A percentile compares a stretch with the other conserved stretches of the same genome.
These are phyloP conservation scores for Clitopilus hobsonii DNA, from an alignment of 768 basidiomycete genomes.

Conservation along the genomic window DNA sequence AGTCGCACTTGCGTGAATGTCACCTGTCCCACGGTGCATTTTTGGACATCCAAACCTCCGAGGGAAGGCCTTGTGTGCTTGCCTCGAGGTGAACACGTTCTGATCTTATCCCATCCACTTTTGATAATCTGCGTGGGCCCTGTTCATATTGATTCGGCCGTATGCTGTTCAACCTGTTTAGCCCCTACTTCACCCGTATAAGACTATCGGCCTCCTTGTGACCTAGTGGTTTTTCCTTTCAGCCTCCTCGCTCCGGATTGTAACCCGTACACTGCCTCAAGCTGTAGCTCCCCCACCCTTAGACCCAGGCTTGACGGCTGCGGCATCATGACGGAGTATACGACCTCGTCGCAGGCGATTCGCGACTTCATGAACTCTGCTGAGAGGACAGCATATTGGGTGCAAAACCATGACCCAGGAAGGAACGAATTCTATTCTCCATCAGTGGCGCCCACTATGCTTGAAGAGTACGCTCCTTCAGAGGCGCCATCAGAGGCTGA, in stretches of 20 bases:
- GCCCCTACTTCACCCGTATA: slow-evolving; percentile 17
- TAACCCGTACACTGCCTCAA: slow-evolving; percentile 20
- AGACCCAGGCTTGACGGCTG: slow-evolving; percentile 1
- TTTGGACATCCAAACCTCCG: slow-evolving; percentile 13
- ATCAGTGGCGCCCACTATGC: slow-evolving; percentile 48
- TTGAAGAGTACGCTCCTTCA: slow-evolving; percentile 36
- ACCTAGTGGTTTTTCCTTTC: slow-evolving; percentile 28
- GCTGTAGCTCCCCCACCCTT: slow-evolving; percentile 3
- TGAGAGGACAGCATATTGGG: slow-evolving; percentile 64
- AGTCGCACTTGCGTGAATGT: neutral
- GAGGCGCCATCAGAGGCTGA: slow-evolving; percentile 43
- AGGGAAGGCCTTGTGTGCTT: slow-evolving; percentile 6
- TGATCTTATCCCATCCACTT: slow-evolving; percentile 35
- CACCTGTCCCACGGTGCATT: slow-evolving; percentile 14
- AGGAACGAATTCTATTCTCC: slow-evolving; percentile 49
- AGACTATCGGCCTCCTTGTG: slow-evolving; percentile 20
- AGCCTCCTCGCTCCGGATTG: slow-evolving; percentile 15
- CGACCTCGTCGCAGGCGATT: slow-evolving; percentile 52
- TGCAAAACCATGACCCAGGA: slow-evolving; percentile 35
- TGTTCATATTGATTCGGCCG: slow-evolving; percentile 17
- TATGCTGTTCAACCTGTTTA: slow-evolving; percentile 18
- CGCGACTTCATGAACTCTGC: slow-evolving; percentile 54
- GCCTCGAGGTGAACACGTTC: slow-evolving; percentile 47
- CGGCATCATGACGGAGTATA: slow-evolving; percentile 58
- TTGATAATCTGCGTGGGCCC: slow-evolving; percentile 28